These are phyloP conservation scores for Sugiyamaella neomexicana DNA, from an alignment of 1,139 yeast species.

Conservation along the genomic window DNA sequence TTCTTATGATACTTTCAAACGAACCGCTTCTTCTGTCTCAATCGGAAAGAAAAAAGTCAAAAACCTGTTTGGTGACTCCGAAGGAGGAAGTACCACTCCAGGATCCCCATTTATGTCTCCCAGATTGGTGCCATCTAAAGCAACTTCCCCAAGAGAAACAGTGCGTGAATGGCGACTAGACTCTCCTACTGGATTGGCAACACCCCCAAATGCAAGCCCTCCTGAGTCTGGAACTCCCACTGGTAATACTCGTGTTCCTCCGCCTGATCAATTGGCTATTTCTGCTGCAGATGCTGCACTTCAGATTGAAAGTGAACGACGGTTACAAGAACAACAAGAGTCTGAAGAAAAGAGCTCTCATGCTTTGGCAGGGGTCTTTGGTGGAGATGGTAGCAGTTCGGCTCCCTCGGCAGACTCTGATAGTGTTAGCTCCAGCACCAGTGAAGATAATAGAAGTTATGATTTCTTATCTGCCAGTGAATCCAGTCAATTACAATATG, in stretches of 20 bases:
- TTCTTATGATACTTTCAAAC: slow-evolving; percentile 3
- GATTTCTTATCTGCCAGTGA: slow-evolving; percentile 25
- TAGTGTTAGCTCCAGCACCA: slow-evolving; percentile 18
- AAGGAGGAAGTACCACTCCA: slow-evolving; percentile 15
- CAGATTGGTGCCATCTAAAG: background rate
- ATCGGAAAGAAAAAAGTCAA: slow-evolving; percentile 10
- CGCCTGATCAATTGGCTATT: slow-evolving; percentile 5
- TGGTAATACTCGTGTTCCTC: background rate
- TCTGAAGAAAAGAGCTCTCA: background rate
- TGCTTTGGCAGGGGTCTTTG: slow-evolving; percentile 2
- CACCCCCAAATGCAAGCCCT: background rate
- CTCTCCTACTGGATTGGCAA: slow-evolving; percentile 1
- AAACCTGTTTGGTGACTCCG: slow-evolving; percentile 4
- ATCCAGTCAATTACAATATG: slow-evolving; percentile 13
- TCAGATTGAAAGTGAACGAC: background rate
- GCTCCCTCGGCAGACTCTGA: slow-evolving; percentile 3
- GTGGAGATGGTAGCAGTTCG: slow-evolving; percentile 18
- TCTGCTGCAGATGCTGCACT: slow-evolving; percentile 13
- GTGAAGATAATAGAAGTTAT: slow-evolving; percentile 19
- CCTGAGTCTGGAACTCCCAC: background rate
- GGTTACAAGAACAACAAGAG: background rate
- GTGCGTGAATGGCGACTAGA: slow-evolving; percentile 3
- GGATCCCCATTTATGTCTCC: slow-evolving; percentile 10
- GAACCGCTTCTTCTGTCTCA: slow-evolving; percentile 6
- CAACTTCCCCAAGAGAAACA: slow-evolving; percentile 1